Percentiles rank a stretch among this genome's conserved stretches.
Conservation (phyloP, 2,329 filamentous ascomycete species). For the Nemania sp. region DNA sequence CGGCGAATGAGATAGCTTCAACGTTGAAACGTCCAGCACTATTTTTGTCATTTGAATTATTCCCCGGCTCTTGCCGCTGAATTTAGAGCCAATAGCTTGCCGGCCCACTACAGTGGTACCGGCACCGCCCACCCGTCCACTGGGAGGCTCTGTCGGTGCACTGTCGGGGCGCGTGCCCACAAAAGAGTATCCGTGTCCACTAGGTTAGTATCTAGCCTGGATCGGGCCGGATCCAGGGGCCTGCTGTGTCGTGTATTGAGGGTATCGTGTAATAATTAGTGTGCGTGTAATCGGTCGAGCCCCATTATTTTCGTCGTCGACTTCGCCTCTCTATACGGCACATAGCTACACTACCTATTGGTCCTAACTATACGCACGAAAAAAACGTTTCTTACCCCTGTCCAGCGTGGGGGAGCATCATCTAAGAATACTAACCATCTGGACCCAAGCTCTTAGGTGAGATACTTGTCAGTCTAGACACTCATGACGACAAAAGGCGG, state of each 20-base stretch:
- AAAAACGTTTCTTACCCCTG: too few species aligned
- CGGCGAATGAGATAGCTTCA: constrained; percentile 19
- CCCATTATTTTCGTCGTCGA: too few species aligned
- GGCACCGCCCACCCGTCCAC: constrained; percentile 24
- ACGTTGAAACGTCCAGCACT: constrained; percentile 14
- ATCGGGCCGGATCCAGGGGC: too few species aligned
- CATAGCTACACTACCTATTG: too few species aligned
- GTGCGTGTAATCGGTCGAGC: too few species aligned
- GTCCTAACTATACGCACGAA: too few species aligned
- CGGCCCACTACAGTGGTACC: constrained; percentile 24
- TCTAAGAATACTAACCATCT: constrained; percentile 11
- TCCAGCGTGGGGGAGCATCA: constrained; percentile 7
- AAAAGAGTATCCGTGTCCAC: too few species aligned
- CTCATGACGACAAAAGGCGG: constrained; percentile 15
- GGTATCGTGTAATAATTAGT: too few species aligned
- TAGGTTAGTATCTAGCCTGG: too few species aligned
- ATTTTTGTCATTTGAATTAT: constrained; percentile 26
- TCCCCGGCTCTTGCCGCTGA: constrained; percentile 22
- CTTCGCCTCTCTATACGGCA: too few species aligned
- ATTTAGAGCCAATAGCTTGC: constrained; percentile 24
- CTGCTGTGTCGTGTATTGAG: too few species aligned
- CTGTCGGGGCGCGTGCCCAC: too few species aligned
- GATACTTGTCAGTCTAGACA: constrained; percentile 12
- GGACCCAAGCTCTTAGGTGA: constrained; percentile 26
- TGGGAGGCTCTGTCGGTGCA: constrained; percentile 12